Evolutionary conservation across 768 basidiomycete genomes (phyloP).

Genomic region (Lentinus brumalis): DNA sequence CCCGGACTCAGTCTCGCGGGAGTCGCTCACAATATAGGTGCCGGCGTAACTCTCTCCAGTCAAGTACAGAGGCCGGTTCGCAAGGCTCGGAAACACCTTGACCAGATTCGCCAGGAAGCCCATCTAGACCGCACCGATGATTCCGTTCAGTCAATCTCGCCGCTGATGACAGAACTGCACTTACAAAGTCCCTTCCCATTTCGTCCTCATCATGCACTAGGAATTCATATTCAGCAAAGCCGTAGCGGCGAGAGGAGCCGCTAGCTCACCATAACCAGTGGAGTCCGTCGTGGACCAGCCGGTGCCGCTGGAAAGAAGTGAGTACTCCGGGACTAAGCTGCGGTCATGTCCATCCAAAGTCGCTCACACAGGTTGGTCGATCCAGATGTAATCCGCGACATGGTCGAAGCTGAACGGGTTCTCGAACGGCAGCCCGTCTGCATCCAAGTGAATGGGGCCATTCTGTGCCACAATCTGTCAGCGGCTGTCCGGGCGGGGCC

Average conservation of each 20-base stretch:
- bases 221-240: not conserved
- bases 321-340: not conserved
- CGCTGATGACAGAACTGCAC: conserved; percentile 17
- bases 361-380: conserved; percentile 69
- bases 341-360: too few relatives aligned
- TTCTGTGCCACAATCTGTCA: conserved; percentile 45
- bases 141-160: not conserved
- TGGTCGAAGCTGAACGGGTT: conserved; percentile 62
- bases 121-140: conserved; percentile 44
- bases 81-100: conserved; percentile 71
- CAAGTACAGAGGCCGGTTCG: conserved; percentile 64
- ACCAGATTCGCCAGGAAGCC: conserved; percentile 72
- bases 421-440: conserved; percentile 48
- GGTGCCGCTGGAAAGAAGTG: conserved; percentile 43
- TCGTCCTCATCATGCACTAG: conserved; percentile 54
- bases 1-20: not conserved
- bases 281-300: conserved; percentile 69
- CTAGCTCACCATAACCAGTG: conserved; percentile 48
- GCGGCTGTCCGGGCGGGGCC: not conserved
- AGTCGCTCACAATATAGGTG: conserved; percentile 55
- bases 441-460: conserved; percentile 63
- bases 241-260: not conserved
- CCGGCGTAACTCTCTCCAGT: conserved; percentile 80
- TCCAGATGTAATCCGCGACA: conserved; percentile 69
- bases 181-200: conserved; percentile 54